A percentile compares a stretch with the other conserved stretches of the same genome.
Conservation (phyloP, 148 eudicot species). For the Mesembryanthemum crystallinum region DNA sequence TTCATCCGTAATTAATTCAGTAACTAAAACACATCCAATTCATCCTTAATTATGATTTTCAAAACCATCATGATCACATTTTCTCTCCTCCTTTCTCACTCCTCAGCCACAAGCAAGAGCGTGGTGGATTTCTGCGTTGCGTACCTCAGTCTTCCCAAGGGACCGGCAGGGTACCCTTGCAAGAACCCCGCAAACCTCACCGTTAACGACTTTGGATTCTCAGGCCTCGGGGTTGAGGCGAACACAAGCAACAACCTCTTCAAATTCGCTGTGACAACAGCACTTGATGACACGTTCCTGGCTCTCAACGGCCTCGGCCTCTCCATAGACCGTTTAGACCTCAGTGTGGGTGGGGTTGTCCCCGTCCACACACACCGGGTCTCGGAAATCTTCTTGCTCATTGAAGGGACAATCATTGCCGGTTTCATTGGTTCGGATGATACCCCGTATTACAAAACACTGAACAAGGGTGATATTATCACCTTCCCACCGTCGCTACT, state of each 20-base stretch:
- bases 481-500: neutral
- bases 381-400: neutral
- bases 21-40: too few species aligned
- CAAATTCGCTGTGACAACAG: neutral
- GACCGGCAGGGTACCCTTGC: slow-evolving; percentile 1
- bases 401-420: neutral
- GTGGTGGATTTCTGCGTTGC: too few species aligned
- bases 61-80: too few species aligned
- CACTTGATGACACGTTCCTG: neutral
- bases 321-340: too few species aligned
- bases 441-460: neutral
- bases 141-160: too few species aligned
- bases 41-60: too few species aligned
- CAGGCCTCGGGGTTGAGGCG: neutral
- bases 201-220: neutral
- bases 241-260: neutral
- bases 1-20: too few species aligned
- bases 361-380: neutral
- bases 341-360: too few species aligned
- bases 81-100: too few species aligned
- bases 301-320: neutral
- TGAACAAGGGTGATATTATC: neutral
- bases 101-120: too few species aligned
- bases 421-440: neutral
- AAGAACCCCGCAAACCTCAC: neutral